Percentiles rank a stretch among this genome's conserved stretches.
Evolutionary conservation across 768 basidiomycete genomes (phyloP).

Genomic region (Dendrothele bispora): DNA sequence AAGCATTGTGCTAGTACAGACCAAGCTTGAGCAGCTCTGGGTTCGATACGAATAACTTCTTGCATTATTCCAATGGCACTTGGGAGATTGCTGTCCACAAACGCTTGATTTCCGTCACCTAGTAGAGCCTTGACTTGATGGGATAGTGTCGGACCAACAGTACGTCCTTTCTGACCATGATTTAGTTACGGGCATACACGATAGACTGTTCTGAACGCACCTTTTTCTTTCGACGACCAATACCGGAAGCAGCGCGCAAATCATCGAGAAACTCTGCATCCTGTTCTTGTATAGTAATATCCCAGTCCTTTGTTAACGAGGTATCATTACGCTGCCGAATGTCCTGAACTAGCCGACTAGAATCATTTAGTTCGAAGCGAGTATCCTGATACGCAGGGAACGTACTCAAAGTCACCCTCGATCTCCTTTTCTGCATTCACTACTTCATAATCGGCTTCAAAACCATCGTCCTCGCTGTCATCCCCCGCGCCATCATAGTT

Average conservation of each 20-base stretch:
- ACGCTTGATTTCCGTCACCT: conserved; percentile 86
- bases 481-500: conserved; percentile 18
- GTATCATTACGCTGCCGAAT: conserved; percentile 56
- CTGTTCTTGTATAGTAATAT: conserved; percentile 66
- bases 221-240: conserved; percentile 57
- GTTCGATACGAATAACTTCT: conserved; percentile 93
- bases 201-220: conserved; percentile 25
- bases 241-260: conserved; percentile 70
- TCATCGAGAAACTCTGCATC: conserved; percentile 75
- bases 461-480: conserved; percentile 36
- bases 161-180: conserved; percentile 40
- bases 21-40: conserved; percentile 83
- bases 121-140: conserved; percentile 73
- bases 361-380: neutral
- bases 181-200: neutral
- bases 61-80: conserved; percentile 80
- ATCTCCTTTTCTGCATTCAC: conserved; percentile 31
- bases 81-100: conserved; percentile 65
- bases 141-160: conserved; percentile 56
- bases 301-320: conserved; percentile 67
- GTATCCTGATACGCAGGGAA: neutral
- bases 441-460: conserved; percentile 10
- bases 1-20: conserved; percentile 84
- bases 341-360: conserved; percentile 66
- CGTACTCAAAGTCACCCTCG: conserved; percentile 63